phyloP scores from a whole-genome alignment of 208 protist genomes.

The Acanthamoeba rhysodes region DNA sequence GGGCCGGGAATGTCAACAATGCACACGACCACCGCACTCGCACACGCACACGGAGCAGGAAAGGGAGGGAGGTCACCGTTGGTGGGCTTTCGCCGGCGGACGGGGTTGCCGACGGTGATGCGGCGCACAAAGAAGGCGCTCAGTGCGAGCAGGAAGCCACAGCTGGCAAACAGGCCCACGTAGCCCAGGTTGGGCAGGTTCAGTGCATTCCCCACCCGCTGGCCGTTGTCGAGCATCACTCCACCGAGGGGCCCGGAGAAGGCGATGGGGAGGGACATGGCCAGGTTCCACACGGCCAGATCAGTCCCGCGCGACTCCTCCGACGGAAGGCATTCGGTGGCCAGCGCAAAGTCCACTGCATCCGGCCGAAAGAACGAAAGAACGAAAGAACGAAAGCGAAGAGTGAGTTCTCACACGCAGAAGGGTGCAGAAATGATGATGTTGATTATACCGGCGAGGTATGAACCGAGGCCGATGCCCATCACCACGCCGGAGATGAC shows the following conservation, averaged over 20 bases:
- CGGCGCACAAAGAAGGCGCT: background rate
- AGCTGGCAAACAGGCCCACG: background rate
- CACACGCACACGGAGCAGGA: too few relatives aligned
- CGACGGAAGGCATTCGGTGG: conserved; percentile 10
- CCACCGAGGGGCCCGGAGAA: background rate
- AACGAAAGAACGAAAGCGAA: too few relatives aligned
- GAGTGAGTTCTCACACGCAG: background rate
- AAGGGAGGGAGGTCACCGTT: too few relatives aligned
- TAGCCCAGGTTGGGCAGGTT: background rate
- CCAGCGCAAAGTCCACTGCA: conserved; percentile 20
- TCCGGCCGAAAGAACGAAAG: background rate
- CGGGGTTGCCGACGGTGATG: conserved; percentile 5
- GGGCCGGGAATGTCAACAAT: too few relatives aligned
- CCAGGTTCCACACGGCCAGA: conserved; percentile 18
- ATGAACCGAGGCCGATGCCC: background rate
- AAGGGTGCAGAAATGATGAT: background rate
- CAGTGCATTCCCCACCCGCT: background rate
- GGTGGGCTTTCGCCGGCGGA: background rate
- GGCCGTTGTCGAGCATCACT: conserved; percentile 13
- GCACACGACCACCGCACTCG: too few relatives aligned
- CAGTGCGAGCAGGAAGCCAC: background rate
- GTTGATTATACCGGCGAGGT: background rate
- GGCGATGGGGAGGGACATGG: background rate
- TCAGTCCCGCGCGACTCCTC: background rate
- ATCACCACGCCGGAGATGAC: background rate